Evolutionary conservation across 2,329 filamentous ascomycete genomes (phyloP), one percentile per base, ranked within the genome.

Genomic region (Ceratocystis diversiconidia): DNA sequence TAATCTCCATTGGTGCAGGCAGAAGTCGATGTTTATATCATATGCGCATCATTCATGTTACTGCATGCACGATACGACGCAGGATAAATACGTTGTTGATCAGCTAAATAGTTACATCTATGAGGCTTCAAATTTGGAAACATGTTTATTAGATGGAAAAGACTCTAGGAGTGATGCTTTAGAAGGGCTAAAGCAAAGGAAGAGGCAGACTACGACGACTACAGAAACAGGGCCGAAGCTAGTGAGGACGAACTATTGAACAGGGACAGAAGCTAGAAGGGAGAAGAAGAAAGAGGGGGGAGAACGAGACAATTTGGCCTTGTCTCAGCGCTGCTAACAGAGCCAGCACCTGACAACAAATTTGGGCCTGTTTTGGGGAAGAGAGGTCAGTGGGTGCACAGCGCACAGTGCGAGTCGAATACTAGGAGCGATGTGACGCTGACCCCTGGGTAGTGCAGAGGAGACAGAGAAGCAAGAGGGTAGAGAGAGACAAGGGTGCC

Each of bases 191-290:
- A 46, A 28, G 19, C 36, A 43, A 62, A 62, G 15, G 36, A 43
- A 41, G 36, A 44, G 36, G n/a, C 12, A n/a, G 8, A 36, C 55
- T 59, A 59, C 30, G 55, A 59, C 55, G 55, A 59, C 55, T 59
- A 30, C 25, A 59, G 55, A 59, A 59, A 59, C 55, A 59, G n/a
- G 28, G 7, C 55, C 55, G 55, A 59, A 59, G 55, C 55, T 59
- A 59, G 55, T 36, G 30, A 36, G 6, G 36, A 41, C 55, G 17
- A 30, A 22, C 55, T 59, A 59, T 32, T 36, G 28, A 19, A 10
- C 28, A 59, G 55, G 55, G 10, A 46, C 19, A 17, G 12, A 6
- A 28, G 19, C 17, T 15, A 48, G 46, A 50, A 25, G 22, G 25
- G 32, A 36, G 30, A 15, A 10, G 17, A 59, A 19, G 17, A 59